Base-by-base conservation (phyloP, 192 early-diverging fungal genomes). In the Radiomyces spectabilis region DNA sequence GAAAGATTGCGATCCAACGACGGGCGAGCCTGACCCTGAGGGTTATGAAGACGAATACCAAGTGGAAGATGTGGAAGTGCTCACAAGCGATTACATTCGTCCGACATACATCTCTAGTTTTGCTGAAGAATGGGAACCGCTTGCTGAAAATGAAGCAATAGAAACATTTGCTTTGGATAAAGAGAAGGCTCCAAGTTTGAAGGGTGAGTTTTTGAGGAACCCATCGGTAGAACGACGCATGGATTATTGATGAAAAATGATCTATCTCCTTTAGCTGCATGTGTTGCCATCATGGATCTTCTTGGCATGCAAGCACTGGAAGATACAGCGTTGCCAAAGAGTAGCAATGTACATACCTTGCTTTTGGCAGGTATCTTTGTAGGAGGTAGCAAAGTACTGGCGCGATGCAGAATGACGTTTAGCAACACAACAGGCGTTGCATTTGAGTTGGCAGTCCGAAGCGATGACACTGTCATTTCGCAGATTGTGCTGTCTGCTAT, bases 21-120 rank as follows among this genome's bases (percentile, higher is more conserved):
- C 93, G 6, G 91, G 92, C 31, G 91, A 93, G 63, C 83, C 91
- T 5, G 91, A 93, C 55, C 89, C 88, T 54, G 87, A 95, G 41
- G 95, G 95, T 19, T 96, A 89, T 47, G 92, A 94, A 43, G 95
- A 94, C 61, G 95, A 98, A 64, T 98, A 96, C 64, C 67, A 75
- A 65, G 77, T 94, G 37, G 97, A 99, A 67, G 88, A 92, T 16
- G 66, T 90, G 4, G 91, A 97, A 3, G 56, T 96, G 22, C 67
- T 80, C 13, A 82, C 82, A 7, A 89, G 84, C 42, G 96, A 99
- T 68, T 97, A 91, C 70, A 82, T 99, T 55, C 76, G 85, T 40
- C 86, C 93, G n/a, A 82, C 85, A 9, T 93, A 89, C 54, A 66
- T 95, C 10, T 74, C 83, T 18, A 82, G 89, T 63, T 93, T 97